Percentiles rank a stretch among this genome's conserved stretches.
Evolutionary conservation across 768 basidiomycete genomes (phyloP).

Genomic region (Lactarius akahatsu): DNA sequence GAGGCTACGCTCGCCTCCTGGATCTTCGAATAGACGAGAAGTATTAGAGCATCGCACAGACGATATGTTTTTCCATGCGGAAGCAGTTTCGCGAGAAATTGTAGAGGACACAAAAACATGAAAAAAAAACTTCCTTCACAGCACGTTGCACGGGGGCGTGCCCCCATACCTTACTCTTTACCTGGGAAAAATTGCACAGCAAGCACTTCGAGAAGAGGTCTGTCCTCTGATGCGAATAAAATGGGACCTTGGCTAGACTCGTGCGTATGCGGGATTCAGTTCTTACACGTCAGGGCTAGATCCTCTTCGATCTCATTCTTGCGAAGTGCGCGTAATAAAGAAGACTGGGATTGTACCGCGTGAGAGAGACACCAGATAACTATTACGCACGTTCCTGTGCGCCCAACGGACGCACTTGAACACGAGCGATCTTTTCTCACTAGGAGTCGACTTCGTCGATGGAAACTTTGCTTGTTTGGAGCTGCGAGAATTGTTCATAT

Average conservation of each 20-base stretch:
- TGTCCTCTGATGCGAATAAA: neutral
- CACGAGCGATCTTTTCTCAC: neutral
- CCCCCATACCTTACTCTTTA: neutral
- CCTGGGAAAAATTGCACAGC: neutral
- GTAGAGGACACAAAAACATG: conserved; percentile 10
- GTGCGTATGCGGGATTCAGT: neutral
- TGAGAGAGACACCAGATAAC: neutral
- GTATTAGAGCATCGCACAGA: neutral
- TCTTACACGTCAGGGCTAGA: neutral
- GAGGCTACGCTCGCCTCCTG: conserved; percentile 59
- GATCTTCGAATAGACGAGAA: conserved; percentile 70
- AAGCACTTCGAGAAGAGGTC: neutral
- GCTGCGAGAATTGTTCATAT: too few species aligned
- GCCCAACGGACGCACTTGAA: neutral
- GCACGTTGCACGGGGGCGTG: neutral
- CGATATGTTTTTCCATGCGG: conserved; percentile 1
- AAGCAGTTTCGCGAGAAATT: conserved; percentile 1
- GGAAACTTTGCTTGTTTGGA: too few species aligned
- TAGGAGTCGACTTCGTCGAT: too few species aligned
- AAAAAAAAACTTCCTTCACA: neutral
- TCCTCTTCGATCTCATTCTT: neutral
- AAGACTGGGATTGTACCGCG: neutral
- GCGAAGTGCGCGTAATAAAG: neutral
- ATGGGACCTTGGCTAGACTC: neutral
- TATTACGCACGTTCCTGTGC: neutral